phyloP scores from a whole-genome alignment of 2,329 filamentous ascomycete genomes.

The Nothomitra cinnamomea region DNA sequence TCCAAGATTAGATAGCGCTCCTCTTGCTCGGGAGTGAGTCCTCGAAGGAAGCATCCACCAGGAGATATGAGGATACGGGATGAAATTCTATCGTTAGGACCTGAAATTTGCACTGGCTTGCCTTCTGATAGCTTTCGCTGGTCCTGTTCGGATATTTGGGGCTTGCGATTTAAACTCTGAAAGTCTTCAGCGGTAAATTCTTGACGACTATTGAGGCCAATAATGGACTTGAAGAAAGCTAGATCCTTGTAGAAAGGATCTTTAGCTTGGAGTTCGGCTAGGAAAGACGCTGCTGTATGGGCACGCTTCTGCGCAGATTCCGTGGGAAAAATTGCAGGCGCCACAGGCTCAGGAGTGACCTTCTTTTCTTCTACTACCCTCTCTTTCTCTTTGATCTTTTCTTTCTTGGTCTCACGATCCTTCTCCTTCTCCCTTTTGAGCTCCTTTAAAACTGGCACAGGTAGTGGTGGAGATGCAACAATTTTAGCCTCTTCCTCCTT shows the following conservation, averaged over 20 bases:
- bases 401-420: neutral
- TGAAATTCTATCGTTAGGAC: conserved; percentile 38
- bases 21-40: conserved; percentile 51
- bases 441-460: conserved; percentile 1
- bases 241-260: conserved; percentile 23
- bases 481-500: conserved; percentile 10
- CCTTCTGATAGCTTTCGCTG: conserved; percentile 37
- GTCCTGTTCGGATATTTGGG: conserved; percentile 36
- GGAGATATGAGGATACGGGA: neutral
- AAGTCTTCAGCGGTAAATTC: conserved; percentile 17
- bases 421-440: neutral
- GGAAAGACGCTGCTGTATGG: conserved; percentile 4
- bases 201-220: conserved; percentile 14
- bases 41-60: conserved; percentile 16
- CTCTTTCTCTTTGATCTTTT: neutral
- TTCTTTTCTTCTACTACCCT: neutral
- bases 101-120: conserved; percentile 37
- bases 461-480: neutral
- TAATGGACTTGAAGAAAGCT: conserved; percentile 25
- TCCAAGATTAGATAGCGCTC: conserved; percentile 54
- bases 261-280: conserved; percentile 22
- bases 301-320: neutral
- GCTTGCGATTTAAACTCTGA: conserved; percentile 19
- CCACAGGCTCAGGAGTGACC: neutral
- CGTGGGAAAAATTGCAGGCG: neutral